A percentile compares a stretch with the other conserved stretches of the same genome.
These are phyloP conservation scores for Xerocomellus amylosporus DNA, from an alignment of 768 basidiomycete genomes.

Conservation along the genomic window DNA sequence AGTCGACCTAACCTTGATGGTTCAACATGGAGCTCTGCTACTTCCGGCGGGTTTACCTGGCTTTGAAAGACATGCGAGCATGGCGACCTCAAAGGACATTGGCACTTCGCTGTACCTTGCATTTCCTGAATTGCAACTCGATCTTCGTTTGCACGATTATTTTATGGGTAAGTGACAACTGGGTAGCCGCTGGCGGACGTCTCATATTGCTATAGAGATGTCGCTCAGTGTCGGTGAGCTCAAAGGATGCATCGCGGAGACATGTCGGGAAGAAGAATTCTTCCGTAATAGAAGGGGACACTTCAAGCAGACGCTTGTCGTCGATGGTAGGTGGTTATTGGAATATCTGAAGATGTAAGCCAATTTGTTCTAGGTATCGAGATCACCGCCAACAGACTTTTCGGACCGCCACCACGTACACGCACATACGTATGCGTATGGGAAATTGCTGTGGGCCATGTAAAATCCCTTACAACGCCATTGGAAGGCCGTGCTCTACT, in stretches of 20 bases:
- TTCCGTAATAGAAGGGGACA: slow-evolving; percentile 18
- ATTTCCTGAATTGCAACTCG: slow-evolving; percentile 68
- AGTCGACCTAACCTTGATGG: slow-evolving; percentile 56
- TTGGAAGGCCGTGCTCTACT: slow-evolving; percentile 49
- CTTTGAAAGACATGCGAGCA: slow-evolving; percentile 40
- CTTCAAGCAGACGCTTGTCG: slow-evolving; percentile 40
- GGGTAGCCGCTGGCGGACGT: not conserved
- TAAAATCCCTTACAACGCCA: slow-evolving; percentile 57
- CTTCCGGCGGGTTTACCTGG: slow-evolving; percentile 69
- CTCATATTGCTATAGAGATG: slow-evolving; percentile 54
- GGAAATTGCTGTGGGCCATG: slow-evolving; percentile 74
- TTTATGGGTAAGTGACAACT: slow-evolving; percentile 67
- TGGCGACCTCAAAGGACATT: slow-evolving; percentile 35
- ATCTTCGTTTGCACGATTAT: slow-evolving; percentile 78
- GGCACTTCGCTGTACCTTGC: slow-evolving; percentile 55
- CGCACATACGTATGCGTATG: slow-evolving; percentile 90
- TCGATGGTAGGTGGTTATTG: slow-evolving; percentile 42
- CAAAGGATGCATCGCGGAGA: slow-evolving; percentile 45
- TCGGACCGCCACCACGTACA: slow-evolving; percentile 83
- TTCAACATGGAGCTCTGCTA: slow-evolving; percentile 53
- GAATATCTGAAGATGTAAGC: not conserved
- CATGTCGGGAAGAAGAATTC: slow-evolving; percentile 46
- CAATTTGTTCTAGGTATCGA: slow-evolving; percentile 53
- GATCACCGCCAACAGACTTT: slow-evolving; percentile 80
- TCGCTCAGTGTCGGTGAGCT: slow-evolving; percentile 69